Conservation (phyloP, 2,329 filamentous ascomycete species). For the Trichoderma gracile region DNA sequence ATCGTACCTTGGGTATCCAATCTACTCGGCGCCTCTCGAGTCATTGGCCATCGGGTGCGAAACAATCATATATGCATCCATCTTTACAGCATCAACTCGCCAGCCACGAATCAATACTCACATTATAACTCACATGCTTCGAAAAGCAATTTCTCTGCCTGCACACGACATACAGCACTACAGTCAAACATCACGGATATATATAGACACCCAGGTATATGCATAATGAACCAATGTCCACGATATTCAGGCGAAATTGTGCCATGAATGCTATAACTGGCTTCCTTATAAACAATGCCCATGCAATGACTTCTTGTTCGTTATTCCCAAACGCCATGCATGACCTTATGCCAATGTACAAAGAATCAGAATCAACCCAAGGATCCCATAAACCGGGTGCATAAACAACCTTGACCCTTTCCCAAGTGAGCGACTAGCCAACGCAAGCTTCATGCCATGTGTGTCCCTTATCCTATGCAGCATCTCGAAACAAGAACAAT, state of each 20-base stretch:
- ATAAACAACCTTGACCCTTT: neutral
- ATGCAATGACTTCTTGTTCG: conserved; percentile 1
- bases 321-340: conserved; percentile 6
- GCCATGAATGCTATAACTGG: conserved; percentile 2
- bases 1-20: no score
- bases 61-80: no score
- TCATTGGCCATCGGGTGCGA: no score
- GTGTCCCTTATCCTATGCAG: neutral
- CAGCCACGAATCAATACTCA: no score
- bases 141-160: no score
- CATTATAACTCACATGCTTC: no score
- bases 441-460: conserved; percentile 13
- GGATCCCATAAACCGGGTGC: conserved; percentile 3
- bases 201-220: neutral
- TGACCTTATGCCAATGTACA: conserved; percentile 1
- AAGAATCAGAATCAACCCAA: neutral
- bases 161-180: neutral
- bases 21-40: no score
- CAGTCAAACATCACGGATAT: neutral
- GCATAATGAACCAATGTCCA: neutral
- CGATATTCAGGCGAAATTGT: conserved; percentile 4
- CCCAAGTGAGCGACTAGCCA: conserved; percentile 23
- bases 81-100: no score
- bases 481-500: neutral
- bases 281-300: conserved; percentile 18